Conservation (phyloP, 129 eudicot genomes). For the Flaveria linearis region DNA sequence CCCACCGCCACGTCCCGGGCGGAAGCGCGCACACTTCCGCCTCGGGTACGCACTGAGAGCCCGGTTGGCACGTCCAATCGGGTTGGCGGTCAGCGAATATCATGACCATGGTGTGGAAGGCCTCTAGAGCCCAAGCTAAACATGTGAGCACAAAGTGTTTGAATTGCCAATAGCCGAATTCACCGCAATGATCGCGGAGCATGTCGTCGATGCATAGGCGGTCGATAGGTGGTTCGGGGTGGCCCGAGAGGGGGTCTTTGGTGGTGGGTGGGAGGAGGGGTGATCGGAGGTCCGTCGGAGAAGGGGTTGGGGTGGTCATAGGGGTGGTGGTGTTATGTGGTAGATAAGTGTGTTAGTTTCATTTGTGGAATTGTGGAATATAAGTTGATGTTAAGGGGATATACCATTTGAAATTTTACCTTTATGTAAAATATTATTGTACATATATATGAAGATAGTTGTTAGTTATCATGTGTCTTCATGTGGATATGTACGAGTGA, state of each 20-base stretch:
- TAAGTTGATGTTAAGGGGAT: not conserved
- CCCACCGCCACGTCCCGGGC: conserved; percentile 69
- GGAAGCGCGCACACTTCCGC: conserved; percentile 48
- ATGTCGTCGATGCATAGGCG: conserved; percentile 76
- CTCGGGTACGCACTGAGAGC: conserved; percentile 24
- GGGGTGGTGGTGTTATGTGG: not conserved
- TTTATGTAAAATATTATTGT: not conserved
- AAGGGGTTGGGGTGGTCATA: conserved; percentile 26
- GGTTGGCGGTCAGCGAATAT: conserved; percentile 96
- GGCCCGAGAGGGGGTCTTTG: conserved; percentile 24
- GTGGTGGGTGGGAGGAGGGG: conserved; percentile 41
- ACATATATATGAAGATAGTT: not conserved
- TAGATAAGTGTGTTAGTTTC: not conserved
- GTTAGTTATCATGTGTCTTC: not conserved
- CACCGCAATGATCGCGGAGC: conserved; percentile 80
- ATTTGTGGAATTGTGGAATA: not conserved
- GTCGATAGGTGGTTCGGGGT: conserved; percentile 35
- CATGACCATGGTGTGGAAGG: conserved; percentile 95
- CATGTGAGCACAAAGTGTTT: conserved; percentile 75
- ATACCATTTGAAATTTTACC: conserved; percentile 15
- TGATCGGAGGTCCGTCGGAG: conserved; percentile 40
- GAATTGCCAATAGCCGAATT: conserved; percentile 87
- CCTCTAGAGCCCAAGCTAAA: conserved; percentile 91
- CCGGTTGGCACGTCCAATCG: conserved; percentile 54
- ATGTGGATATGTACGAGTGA: not conserved